phyloP scores from a whole-genome alignment of 2,329 filamentous ascomycete species.

The Cephalotrichum gorgonifer region DNA sequence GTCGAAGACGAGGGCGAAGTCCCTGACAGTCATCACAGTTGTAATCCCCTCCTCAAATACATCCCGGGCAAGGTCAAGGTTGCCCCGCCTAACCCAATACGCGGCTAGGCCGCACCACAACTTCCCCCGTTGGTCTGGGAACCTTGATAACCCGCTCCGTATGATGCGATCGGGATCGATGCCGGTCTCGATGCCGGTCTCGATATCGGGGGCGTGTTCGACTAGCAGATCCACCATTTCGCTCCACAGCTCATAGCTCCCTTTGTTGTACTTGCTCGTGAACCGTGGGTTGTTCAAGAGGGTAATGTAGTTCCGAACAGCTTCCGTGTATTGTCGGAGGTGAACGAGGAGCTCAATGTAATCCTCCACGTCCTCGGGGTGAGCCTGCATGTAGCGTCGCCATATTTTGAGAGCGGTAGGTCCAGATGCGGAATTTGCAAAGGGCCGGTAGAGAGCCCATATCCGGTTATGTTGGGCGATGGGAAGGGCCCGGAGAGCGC shows the following conservation, averaged over 20 bases:
- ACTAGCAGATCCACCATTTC: conserved; percentile 96
- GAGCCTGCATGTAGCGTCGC: conserved; percentile 93
- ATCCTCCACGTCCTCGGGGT: conserved; percentile 90
- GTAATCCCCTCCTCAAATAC: conserved; percentile 94
- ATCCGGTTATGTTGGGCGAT: conserved; percentile 93
- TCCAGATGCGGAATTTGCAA: conserved; percentile 83
- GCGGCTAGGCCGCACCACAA: conserved; percentile 91
- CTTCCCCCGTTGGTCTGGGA: conserved; percentile 88
- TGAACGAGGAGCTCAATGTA: conserved; percentile 84
- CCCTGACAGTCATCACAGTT: conserved; percentile 96
- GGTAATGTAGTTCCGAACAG: conserved; percentile 81
- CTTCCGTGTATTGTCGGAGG: conserved; percentile 78
- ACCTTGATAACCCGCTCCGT: conserved; percentile 79
- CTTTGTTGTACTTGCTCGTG: conserved; percentile 85
- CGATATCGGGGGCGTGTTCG: conserved; percentile 76
- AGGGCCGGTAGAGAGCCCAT: conserved; percentile 84
- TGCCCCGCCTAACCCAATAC: conserved; percentile 90
- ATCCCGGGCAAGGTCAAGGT: conserved; percentile 86
- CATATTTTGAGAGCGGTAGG: conserved; percentile 88
- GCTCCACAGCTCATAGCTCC: conserved; percentile 92
- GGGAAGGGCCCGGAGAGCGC: conserved; percentile 80
- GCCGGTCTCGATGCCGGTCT: conserved; percentile 68
- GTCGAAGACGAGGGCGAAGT: conserved; percentile 95
- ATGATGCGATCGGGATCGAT: conserved; percentile 91
- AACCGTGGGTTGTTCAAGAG: conserved; percentile 87